Conservation (phyloP, 139 green algal genomes). For the Chara braunii region DNA sequence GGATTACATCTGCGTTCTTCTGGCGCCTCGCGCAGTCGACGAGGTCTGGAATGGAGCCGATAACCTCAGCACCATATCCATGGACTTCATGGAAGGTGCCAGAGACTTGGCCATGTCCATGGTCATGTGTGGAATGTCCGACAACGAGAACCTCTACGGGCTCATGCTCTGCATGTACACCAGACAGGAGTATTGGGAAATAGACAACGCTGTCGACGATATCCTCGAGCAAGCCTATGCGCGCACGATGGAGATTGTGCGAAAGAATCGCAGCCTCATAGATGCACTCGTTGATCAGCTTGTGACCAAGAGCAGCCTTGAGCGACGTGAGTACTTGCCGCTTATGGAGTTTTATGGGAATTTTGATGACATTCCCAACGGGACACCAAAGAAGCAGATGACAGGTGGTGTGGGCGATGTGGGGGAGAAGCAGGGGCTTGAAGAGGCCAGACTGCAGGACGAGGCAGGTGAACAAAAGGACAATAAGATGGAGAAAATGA, state of each 20-base stretch:
- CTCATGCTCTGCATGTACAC: not conserved
- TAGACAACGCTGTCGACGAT: not conserved
- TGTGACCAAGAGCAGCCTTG: no score
- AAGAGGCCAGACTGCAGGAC: no score
- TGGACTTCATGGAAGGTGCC: not conserved
- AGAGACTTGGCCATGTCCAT: not conserved
- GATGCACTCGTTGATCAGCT: constrained; percentile 18
- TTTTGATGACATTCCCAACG: no score
- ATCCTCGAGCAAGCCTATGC: not conserved
- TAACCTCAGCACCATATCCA: not conserved
- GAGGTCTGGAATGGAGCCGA: constrained; percentile 1
- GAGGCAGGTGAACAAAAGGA: no score
- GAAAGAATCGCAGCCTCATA: not conserved
- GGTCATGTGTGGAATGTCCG: not conserved
- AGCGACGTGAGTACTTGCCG: no score
- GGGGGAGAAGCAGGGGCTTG: no score
- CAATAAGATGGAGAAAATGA: no score
- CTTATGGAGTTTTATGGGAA: no score
- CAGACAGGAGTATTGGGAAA: not conserved
- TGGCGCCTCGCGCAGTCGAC: not conserved
- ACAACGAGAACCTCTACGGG: not conserved
- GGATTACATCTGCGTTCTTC: not conserved
- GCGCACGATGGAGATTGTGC: not conserved
- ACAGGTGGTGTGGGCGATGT: no score
- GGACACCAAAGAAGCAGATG: no score